Conservation (phyloP, 1,139 yeast genomes). For the Saccharomycopsis hybrid region DNA sequence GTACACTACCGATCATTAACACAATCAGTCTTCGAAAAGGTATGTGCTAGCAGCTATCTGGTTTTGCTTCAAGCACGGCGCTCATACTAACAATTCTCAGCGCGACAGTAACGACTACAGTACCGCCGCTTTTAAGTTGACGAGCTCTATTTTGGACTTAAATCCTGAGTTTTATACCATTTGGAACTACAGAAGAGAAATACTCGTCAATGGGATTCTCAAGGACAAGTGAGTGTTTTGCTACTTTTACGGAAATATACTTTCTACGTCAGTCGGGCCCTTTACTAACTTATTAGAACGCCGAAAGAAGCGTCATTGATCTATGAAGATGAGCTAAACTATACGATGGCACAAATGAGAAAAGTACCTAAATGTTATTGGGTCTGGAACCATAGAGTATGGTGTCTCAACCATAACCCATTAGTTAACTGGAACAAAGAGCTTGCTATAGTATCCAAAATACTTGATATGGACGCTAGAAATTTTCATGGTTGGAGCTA, state of each 20-base stretch:
- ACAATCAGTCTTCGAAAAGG: constrained; percentile 33
- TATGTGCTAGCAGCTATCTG: constrained; percentile 1
- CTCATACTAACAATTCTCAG: too few relatives aligned
- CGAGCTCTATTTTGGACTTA: constrained; percentile 49
- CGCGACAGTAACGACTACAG: constrained; percentile 31
- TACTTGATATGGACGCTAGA: constrained; percentile 68
- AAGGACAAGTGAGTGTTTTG: constrained; percentile 19
- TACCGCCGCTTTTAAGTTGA: constrained; percentile 41
- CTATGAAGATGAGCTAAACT: constrained; percentile 54
- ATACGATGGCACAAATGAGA: constrained; percentile 53
- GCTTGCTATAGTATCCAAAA: constrained; percentile 56
- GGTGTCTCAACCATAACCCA: constrained; percentile 64
- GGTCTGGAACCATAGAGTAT: constrained; percentile 91
- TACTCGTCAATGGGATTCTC: constrained; percentile 38
- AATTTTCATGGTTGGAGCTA: constrained; percentile 97
- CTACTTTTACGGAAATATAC: too few relatives aligned
- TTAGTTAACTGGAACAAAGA: constrained; percentile 57
- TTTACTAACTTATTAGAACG: too few relatives aligned
- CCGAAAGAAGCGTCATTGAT: too few relatives aligned
- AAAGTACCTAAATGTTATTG: constrained; percentile 85
- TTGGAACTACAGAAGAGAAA: constrained; percentile 87
- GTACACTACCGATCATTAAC: constrained; percentile 45
- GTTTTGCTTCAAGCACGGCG: too few relatives aligned
- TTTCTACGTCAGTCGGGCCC: too few relatives aligned
- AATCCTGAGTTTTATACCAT: constrained; percentile 87